These are phyloP conservation scores for Zizania latifolia DNA, from an alignment of 176 grass and related monocot species.

Conservation along the genomic window DNA sequence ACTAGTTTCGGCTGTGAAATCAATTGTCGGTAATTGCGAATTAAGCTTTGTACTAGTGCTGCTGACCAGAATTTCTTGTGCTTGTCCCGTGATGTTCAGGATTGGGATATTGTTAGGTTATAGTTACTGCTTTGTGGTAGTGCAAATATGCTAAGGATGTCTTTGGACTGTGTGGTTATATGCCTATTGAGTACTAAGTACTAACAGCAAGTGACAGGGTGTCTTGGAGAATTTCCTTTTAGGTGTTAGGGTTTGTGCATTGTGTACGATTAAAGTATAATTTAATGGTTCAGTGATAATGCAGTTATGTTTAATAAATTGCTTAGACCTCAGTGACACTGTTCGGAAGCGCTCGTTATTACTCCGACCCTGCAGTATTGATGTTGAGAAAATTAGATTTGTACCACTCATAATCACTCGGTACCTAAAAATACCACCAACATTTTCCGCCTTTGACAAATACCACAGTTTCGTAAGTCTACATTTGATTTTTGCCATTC, in stretches of 20 bases:
- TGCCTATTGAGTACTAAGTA: background rate
- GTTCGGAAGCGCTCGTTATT: background rate
- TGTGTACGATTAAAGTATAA: background rate
- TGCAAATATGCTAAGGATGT: background rate
- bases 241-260: background rate
- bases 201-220: background rate
- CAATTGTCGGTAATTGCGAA: background rate
- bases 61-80: background rate
- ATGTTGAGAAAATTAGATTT: too few relatives aligned
- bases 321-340: background rate
- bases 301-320: background rate
- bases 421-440: too few relatives aligned
- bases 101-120: background rate
- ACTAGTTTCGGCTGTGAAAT: background rate
- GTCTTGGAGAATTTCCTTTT: background rate
- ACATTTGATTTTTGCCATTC: too few relatives aligned
- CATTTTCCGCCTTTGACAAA: too few relatives aligned
- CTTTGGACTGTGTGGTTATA: background rate
- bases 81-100: background rate
- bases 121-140: background rate
- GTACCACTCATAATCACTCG: too few relatives aligned
- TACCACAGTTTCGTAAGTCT: too few relatives aligned
- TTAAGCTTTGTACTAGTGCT: background rate
- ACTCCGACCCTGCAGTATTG: background rate
- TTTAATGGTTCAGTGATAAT: background rate